Base-by-base conservation (phyloP, 305 asterid species). In the Solanum aculeatissimum region DNA sequence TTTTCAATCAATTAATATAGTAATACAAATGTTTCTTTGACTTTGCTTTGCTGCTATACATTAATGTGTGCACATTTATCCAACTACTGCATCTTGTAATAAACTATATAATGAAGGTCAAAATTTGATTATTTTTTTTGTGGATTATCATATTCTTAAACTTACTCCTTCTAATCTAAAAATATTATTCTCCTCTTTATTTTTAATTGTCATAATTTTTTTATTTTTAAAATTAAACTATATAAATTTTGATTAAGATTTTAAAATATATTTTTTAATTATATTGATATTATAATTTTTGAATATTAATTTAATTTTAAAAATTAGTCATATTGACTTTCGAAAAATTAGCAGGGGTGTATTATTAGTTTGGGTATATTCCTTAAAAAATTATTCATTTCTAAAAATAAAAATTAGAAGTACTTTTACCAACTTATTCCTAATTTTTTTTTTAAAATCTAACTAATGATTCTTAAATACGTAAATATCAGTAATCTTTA, bases 271-370 rank as follows among this genome's bases (percentile, higher is more conserved):
- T 1, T 5, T 35, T 35, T 35, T 35, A 6, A 35, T 5, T 32
- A 4, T 4, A 4, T 35, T 0, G 40, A 35, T 35, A 5, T 35
- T 3, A 35, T 35, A 35, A 0, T 4, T 35, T 35, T 35, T 35
- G 0, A 35, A 35, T 35, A 35, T 35, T 0, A 35, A 35, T 35
- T 35, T 35, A 35, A 4, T 1, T 35, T 35, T 0, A 35, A 35
- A 29, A 35, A 35, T 35, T 35, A 35, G 6, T 4, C 38, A 35
- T 3, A 35, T 4, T 35, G 4, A 35, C 6, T 35, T 35, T 35
- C 0, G 0, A 35, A 35, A 3, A 4, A 0, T 4, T n/a, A n/a
- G n/a, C n/a, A n/a, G n/a, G 5, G 5, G 5, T 2, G 21, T n/a
- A 9, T 10, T n/a, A 19, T 57, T 57, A n/a, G n/a, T 57, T 57